phyloP scores from a whole-genome alignment of 169 alveolate species.

The Eimeria nieschulzi region DNA sequence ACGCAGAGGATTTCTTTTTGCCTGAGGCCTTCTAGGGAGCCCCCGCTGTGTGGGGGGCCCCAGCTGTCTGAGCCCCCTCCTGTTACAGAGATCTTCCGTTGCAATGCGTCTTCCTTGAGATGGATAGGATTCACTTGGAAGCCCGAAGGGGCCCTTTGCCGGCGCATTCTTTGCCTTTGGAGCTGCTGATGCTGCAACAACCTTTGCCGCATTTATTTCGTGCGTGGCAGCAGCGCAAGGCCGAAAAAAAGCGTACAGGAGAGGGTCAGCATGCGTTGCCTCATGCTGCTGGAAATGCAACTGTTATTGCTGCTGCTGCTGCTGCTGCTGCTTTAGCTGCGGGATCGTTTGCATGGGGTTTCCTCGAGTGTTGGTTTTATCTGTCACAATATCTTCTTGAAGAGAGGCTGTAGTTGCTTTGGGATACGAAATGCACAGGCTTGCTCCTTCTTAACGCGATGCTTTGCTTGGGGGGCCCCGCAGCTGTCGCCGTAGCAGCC shows the following conservation, averaged over 20 bases:
- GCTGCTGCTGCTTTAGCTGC: background rate
- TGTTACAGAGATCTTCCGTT: no score
- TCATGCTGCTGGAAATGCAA: background rate
- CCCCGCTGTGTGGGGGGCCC: no score
- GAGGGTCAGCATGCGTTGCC: background rate
- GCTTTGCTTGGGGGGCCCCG: background rate
- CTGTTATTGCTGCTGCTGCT: background rate
- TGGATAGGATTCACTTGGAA: background rate
- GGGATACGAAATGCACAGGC: background rate
- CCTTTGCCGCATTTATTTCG: background rate
- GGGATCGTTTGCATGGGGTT: background rate
- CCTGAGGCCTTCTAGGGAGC: no score
- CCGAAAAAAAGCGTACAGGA: background rate
- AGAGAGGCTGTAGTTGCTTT: background rate
- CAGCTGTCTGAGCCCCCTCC: no score
- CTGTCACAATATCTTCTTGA: background rate
- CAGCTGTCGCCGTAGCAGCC: background rate
- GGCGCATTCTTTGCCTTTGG: background rate
- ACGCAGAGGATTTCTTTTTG: no score
- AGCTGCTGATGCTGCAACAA: background rate
- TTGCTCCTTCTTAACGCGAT: background rate
- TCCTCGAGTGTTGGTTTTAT: background rate
- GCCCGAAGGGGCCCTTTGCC: background rate
- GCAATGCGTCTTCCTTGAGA: background rate
- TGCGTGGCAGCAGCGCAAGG: background rate